Conservation (phyloP, 1,284 basidiomycete genomes). For the Naganishia sp. region DNA sequence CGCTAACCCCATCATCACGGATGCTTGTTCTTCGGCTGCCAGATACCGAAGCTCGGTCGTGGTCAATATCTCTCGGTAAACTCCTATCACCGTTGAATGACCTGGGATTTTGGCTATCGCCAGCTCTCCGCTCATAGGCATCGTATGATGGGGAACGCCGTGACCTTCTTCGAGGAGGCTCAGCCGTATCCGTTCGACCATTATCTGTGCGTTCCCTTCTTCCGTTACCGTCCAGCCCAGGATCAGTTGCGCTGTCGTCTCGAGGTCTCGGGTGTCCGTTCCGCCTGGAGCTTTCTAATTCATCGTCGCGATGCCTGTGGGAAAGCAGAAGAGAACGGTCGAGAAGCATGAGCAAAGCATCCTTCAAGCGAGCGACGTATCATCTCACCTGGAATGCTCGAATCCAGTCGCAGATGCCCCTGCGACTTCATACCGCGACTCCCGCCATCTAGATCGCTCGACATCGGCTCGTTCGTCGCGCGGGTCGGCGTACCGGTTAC, state of each 20-base stretch:
- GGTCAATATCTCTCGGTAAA: background rate
- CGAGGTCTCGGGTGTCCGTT: no score
- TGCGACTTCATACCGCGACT: background rate
- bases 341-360: background rate
- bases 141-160: conserved; percentile 26
- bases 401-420: background rate
- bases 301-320: background rate
- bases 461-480: background rate
- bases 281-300: background rate
- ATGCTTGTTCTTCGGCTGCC: background rate
- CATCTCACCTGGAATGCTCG: background rate
- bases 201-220: background rate
- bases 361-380: background rate
- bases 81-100: background rate
- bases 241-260: background rate
- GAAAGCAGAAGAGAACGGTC: no score
- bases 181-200: background rate
- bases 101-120: background rate
- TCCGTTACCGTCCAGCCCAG: no score
- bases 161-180: conserved; percentile 13
- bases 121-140: conserved; percentile 4
- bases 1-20: background rate
- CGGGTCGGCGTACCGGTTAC: background rate
- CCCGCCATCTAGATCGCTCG: background rate
- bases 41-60: background rate